These are phyloP conservation scores for Biscogniauxia sp. DNA, from an alignment of 2,329 filamentous ascomycete species.

Conservation along the genomic window DNA sequence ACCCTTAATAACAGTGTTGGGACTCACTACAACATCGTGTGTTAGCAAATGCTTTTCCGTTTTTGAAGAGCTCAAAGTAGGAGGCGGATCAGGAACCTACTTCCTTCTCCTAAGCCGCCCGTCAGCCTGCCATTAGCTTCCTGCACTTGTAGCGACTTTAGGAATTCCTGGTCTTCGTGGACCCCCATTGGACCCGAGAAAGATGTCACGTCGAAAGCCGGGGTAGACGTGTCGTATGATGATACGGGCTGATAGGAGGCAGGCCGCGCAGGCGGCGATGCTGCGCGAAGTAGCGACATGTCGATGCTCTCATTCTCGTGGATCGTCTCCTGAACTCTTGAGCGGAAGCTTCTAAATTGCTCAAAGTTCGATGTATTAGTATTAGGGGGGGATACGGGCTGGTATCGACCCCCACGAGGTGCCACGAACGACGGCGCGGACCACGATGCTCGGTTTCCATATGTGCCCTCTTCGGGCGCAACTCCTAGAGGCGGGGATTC, in stretches of 20 bases:
- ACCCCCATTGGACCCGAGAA: conserved; percentile 44
- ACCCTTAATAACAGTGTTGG: conserved; percentile 46
- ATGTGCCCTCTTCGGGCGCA: conserved; percentile 15
- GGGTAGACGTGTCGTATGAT: conserved; percentile 25
- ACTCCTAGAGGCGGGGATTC: conserved; percentile 17
- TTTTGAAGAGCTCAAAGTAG: not conserved
- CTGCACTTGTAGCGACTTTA: conserved; percentile 46
- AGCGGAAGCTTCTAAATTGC: conserved; percentile 26
- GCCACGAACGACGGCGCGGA: conserved; percentile 21
- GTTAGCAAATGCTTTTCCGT: not conserved
- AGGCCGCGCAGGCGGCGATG: conserved; percentile 32
- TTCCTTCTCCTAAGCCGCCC: conserved; percentile 55
- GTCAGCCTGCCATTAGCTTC: conserved; percentile 56
- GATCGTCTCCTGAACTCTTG: conserved; percentile 26
- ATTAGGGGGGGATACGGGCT: conserved; percentile 16
- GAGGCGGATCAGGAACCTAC: not conserved
- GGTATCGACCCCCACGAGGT: conserved; percentile 22
- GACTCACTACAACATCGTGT: conserved; percentile 35
- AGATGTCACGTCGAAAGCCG: conserved; percentile 46
- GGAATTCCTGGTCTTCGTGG: conserved; percentile 46
- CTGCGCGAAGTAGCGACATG: conserved; percentile 29
- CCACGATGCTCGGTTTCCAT: conserved; percentile 20
- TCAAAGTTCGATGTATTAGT: conserved; percentile 13
- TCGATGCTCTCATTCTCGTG: conserved; percentile 33
- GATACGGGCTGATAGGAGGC: conserved; percentile 30